Percentiles rank a stretch among this genome's conserved stretches.
These are phyloP conservation scores for Juncus inflexus DNA, from an alignment of 176 grass and related monocot species.

Conservation along the genomic window DNA sequence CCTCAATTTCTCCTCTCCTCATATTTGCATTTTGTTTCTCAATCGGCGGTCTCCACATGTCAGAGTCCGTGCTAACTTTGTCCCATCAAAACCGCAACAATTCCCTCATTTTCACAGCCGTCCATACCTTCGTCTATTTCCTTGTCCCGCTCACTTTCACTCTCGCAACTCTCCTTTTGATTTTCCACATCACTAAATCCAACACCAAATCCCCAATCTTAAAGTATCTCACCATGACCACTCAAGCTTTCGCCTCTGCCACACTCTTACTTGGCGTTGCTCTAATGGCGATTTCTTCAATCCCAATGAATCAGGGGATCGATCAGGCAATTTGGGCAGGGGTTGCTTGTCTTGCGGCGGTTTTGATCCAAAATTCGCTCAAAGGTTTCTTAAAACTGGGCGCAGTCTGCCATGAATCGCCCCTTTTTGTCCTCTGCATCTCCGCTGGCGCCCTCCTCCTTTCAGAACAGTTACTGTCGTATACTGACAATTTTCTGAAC, in stretches of 20 bases:
- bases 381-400: neutral
- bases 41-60: neutral
- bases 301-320: neutral
- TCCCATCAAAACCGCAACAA: neutral
- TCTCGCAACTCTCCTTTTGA: slow-evolving; percentile 9
- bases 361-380: neutral
- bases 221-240: neutral
- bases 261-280: neutral
- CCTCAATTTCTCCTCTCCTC: neutral
- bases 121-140: neutral
- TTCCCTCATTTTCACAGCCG: neutral
- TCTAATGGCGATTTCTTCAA: neutral
- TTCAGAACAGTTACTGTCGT: neutral
- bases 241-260: neutral
- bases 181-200: neutral
- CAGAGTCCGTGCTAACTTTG: neutral
- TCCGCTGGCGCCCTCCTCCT: neutral
- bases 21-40: neutral
- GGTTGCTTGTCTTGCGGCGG: neutral
- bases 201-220: neutral
- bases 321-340: no score
- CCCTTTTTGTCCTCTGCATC: neutral
- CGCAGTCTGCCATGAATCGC: neutral
- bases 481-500: no score
- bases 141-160: neutral